phyloP scores from a whole-genome alignment of 164 flowering plant genomes.

The Warburgia ugandensis region DNA sequence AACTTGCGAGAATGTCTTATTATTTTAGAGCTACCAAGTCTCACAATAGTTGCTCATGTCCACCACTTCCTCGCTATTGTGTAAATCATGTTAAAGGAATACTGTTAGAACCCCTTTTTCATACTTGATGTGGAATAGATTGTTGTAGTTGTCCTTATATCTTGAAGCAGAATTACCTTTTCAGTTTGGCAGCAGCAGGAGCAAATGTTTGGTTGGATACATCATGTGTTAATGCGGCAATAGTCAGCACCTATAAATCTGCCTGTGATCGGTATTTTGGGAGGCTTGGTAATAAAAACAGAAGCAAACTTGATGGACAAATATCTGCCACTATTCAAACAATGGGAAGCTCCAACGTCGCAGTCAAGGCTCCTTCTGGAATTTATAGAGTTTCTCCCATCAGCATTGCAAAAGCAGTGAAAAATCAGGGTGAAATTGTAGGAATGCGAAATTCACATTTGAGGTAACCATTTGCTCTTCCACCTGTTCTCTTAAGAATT shows the following conservation, averaged over 20 bases:
- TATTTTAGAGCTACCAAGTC: too few relatives aligned
- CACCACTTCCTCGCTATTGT: too few relatives aligned
- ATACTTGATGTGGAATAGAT: too few relatives aligned
- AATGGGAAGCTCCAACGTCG: constrained; percentile 19
- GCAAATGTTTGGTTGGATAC: constrained; percentile 76
- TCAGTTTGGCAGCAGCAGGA: constrained; percentile 66
- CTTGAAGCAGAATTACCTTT: constrained; percentile 8
- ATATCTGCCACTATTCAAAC: background rate
- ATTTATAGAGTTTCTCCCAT: constrained; percentile 60
- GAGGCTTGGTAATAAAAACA: constrained; percentile 18
- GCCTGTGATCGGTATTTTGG: constrained; percentile 38
- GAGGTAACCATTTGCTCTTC: constrained; percentile 38
- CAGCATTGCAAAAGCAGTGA: constrained; percentile 67
- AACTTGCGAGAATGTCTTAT: too few relatives aligned
- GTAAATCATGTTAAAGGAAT: too few relatives aligned
- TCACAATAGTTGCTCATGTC: too few relatives aligned
- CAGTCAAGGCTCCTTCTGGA: constrained; percentile 35
- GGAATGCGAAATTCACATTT: constrained; percentile 85
- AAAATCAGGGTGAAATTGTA: constrained; percentile 76
- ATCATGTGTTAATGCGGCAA: constrained; percentile 76
- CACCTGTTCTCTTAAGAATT: too few relatives aligned
- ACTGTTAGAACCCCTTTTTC: too few relatives aligned
- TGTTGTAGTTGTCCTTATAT: background rate
- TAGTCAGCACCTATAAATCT: constrained; percentile 51
- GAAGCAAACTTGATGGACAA: constrained; percentile 13